Base-by-base conservation (phyloP, 129 eudicot genomes). In the Calendula officinalis region DNA sequence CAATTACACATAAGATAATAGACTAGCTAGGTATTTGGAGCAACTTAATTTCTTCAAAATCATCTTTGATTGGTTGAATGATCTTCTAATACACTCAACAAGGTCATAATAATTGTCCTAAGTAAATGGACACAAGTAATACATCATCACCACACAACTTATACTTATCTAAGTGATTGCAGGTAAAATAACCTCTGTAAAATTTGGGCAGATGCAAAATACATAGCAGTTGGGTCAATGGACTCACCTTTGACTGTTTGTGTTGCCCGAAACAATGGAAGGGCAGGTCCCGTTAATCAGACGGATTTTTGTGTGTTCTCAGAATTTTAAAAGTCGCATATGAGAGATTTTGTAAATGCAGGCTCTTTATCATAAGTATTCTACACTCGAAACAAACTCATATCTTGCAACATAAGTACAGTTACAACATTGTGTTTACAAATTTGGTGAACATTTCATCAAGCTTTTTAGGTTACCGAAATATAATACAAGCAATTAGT, bases 131-230 rank as follows among this genome's bases (percentile, higher is more conserved):
- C 30, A 22, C 30, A 22, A 22, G 30, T 22, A 0, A 22, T 22
- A 22, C 30, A 22, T 2, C 30, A 22, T 0, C 30, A 2, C 30
- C 30, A 22, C 2, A 22, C 30, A 22, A 22, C 30, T 2, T 22
- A 22, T 22, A 22, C 30, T 22, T n/a, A n/a, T n/a, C n/a, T n/a
- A n/a, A n/a, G n/a, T n/a, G n/a, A n/a, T n/a, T 33, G 27, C 43
- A 88, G 89, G 88, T 15, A 84, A 80, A 72, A 71, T 60, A 44
- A 79, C 81, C 3, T 62, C 65, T 37, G 86, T 77, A 6, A 88
- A 79, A 54, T 88, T 88, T 43, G 91, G 92, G 4, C 81, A 3
- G 96, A 88, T 77, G 96, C 96, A 56, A 81, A 82, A 55, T 84
- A 84, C 81, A 13, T 88, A 16, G 91, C 92, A 9, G 89, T 82